Percentiles rank a stretch among this genome's conserved stretches.
Evolutionary conservation across 257 asterid genomes (phyloP).

Genomic region (Solanum clarkiae): DNA sequence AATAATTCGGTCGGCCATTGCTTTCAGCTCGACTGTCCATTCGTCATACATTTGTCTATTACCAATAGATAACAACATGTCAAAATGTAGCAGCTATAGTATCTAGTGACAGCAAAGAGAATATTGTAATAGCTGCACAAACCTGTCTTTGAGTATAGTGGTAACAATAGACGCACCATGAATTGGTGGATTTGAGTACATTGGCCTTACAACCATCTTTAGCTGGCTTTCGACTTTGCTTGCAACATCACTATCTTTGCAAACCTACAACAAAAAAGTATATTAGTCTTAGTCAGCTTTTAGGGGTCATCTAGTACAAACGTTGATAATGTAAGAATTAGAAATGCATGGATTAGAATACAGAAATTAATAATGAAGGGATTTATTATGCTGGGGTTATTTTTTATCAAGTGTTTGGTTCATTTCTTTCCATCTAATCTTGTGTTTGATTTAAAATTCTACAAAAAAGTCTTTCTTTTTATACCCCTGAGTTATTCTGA

Average conservation of each 20-base stretch:
- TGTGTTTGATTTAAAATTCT: no score
- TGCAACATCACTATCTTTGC: constrained; percentile 51
- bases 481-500: no score
- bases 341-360: no score
- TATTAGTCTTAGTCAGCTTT: not conserved
- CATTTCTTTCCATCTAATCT: no score
- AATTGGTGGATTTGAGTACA: constrained; percentile 79
- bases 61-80: not conserved
- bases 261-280: constrained; percentile 28
- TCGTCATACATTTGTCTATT: constrained; percentile 51
- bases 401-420: no score
- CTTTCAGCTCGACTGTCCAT: constrained; percentile 74
- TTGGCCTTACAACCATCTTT: constrained; percentile 74
- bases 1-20: constrained; percentile 82
- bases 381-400: no score
- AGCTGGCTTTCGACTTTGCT: constrained; percentile 69
- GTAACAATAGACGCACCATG: constrained; percentile 81
- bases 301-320: no score
- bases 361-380: no score
- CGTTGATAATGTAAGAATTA: no score
- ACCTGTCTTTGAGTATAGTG: constrained; percentile 64
- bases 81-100: not conserved
- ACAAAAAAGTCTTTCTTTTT: no score
- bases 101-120: not conserved
- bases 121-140: not conserved